Evolutionary conservation across 2,329 filamentous ascomycete genomes (phyloP).

Genomic region (Neofusicoccum sp.): DNA sequence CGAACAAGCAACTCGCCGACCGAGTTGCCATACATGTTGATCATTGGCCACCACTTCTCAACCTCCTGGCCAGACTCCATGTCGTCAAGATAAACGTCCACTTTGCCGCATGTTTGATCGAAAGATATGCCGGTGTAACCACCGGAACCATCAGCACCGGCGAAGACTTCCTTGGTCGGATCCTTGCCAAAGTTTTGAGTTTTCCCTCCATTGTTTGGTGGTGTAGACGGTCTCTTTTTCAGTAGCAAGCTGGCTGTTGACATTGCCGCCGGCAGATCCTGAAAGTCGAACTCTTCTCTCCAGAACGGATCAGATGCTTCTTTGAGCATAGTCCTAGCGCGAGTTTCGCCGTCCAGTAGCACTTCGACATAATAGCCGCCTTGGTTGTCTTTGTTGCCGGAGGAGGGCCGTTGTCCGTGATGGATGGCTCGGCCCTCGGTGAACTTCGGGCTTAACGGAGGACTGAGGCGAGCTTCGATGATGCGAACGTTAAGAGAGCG

Average conservation of each 20-base stretch:
- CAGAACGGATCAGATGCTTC: slow-evolving; percentile 76
- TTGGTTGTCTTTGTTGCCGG: slow-evolving; percentile 22
- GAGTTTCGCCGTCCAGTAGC: slow-evolving; percentile 74
- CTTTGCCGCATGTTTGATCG: slow-evolving; percentile 60
- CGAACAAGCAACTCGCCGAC: slow-evolving; percentile 84
- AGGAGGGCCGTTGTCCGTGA: slow-evolving; percentile 27
- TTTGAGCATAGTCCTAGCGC: slow-evolving; percentile 72
- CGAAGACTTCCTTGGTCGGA: slow-evolving; percentile 32
- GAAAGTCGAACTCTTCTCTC: slow-evolving; percentile 77
- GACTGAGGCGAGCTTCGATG: slow-evolving; percentile 59
- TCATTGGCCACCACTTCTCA: slow-evolving; percentile 81
- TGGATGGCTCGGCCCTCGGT: slow-evolving; percentile 19
- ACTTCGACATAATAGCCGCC: slow-evolving; percentile 79
- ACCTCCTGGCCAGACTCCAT: slow-evolving; percentile 73
- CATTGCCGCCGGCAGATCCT: slow-evolving; percentile 67
- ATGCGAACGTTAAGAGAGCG: slow-evolving; percentile 59
- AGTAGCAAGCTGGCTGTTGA: slow-evolving; percentile 69
- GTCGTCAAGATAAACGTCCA: slow-evolving; percentile 80
- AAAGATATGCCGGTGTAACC: slow-evolving; percentile 48
- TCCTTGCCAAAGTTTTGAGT: slow-evolving; percentile 31
- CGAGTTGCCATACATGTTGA: slow-evolving; percentile 71
- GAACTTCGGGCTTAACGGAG: slow-evolving; percentile 38
- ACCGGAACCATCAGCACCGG: slow-evolving; percentile 30
- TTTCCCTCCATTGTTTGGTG: not conserved
- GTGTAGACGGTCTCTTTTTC: slow-evolving; percentile 55